These are phyloP conservation scores for Aspergillus fumigatus DNA, from an alignment of 2,329 filamentous ascomycete species.

Conservation along the genomic window DNA sequence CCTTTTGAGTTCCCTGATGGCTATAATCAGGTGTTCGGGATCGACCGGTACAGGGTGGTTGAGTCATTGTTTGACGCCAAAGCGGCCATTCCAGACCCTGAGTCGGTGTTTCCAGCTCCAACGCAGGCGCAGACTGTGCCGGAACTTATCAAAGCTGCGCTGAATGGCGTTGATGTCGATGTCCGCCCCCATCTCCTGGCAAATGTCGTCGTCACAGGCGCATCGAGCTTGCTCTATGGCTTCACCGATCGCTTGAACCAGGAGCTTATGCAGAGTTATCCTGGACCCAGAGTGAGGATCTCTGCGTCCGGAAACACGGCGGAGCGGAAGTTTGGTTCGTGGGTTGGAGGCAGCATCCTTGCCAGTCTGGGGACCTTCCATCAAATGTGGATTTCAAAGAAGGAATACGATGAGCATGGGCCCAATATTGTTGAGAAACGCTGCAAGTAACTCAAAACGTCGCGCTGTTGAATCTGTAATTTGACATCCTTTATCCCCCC, in stretches of 20 bases:
- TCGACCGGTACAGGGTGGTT: slow-evolving; percentile 77
- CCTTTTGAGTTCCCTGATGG: slow-evolving; percentile 98
- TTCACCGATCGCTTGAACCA: slow-evolving; percentile 86
- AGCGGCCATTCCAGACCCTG: slow-evolving; percentile 57
- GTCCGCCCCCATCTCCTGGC: slow-evolving; percentile 74
- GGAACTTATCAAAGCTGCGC: slow-evolving; percentile 70
- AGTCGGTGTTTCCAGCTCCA: slow-evolving; percentile 46
- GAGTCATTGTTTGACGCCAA: slow-evolving; percentile 90
- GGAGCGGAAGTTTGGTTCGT: slow-evolving; percentile 86
- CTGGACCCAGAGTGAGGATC: slow-evolving; percentile 80
- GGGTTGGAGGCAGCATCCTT: slow-evolving; percentile 95
- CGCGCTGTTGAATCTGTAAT: neutral
- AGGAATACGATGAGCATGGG: slow-evolving; percentile 97
- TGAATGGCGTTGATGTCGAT: slow-evolving; percentile 82
- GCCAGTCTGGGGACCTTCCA: slow-evolving; percentile 96
- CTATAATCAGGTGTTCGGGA: slow-evolving; percentile 89
- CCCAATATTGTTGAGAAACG: slow-evolving; percentile 87
- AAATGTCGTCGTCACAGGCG: slow-evolving; percentile 91
- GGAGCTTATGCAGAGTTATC: slow-evolving; percentile 77
- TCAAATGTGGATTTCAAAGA: slow-evolving; percentile 98
- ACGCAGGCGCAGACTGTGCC: slow-evolving; percentile 76
- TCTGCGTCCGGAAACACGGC: slow-evolving; percentile 80
- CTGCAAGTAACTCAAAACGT: slow-evolving; percentile 63
- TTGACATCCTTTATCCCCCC: neutral
- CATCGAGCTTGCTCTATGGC: slow-evolving; percentile 79